Base-by-base conservation (phyloP, 2,329 filamentous ascomycete genomes). In the Fusarium beomiforme region DNA sequence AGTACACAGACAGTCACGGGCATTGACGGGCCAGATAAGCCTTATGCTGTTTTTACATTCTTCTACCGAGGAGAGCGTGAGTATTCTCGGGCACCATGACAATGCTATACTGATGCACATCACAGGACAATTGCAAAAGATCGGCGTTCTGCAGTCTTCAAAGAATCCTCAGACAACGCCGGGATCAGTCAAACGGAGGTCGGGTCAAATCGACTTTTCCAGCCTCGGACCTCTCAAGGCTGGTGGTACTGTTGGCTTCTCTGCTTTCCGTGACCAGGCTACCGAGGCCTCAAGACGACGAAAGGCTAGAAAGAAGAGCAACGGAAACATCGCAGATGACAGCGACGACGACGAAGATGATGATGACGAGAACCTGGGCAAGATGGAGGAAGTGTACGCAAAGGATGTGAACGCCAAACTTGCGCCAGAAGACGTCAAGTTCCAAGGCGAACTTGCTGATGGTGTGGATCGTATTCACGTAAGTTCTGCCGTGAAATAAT, bases 1-100 rank as follows among this genome's bases (percentile, higher is more conserved):
- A 98, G 95, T 78, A 99, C 96, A 5, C 96, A 99, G 83, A 99
- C 96, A 1, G 96, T 99, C n/a, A 98, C 96, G 12, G 96, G 95
- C 21, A 97, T 98, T 69, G 96, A 99, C 80, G 93, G 94, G 0
- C 94, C 95, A 23, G 95, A 98, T 70, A 96, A 95, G 82, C 96
- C 97, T 6, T 99, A 97, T 82, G 96, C 96, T 7, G 92, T 93
- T 12, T 99, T 99, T 81, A 98, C 97, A 31, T 99, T 99, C 81
- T 94, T 98, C 83, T 99, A 99, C 80, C 90, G 96, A 67, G 96
- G 96, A 80, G 93, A 97, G 79, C 92, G 95, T 97, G 86, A 85
- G 94, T 90, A 42, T n/a, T 41, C 13, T 54, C 10, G 14, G 21
- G 23, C 31, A 13, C 70, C 47, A 42, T 62, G 19, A 49, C 24